Conservation (phyloP, 1,284 basidiomycete species). For the Ustilago crameri region DNA sequence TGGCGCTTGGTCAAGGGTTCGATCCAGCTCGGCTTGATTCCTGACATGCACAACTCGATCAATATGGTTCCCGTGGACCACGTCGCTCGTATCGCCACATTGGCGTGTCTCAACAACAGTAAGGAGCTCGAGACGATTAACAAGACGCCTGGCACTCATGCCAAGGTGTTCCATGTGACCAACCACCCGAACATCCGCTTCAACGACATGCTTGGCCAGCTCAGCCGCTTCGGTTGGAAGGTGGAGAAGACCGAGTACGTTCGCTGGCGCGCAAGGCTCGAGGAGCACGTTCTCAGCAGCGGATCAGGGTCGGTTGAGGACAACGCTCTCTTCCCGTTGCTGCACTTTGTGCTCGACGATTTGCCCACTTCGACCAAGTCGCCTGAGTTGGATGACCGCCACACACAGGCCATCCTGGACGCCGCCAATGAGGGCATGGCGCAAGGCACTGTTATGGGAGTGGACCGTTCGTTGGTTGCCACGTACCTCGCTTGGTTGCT, state of each 20-base stretch:
- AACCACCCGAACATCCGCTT: constrained; percentile 88
- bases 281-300: constrained; percentile 84
- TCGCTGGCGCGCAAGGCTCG: constrained; percentile 88
- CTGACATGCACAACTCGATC: constrained; percentile 97
- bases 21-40: constrained; percentile 91
- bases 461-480: constrained; percentile 82
- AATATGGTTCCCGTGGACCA: constrained; percentile 99
- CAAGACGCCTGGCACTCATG: constrained; percentile 73
- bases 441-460: constrained; percentile 74
- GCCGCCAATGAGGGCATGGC: constrained; percentile 70
- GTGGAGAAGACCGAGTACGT: constrained; percentile 87
- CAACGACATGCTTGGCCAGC: constrained; percentile 84
- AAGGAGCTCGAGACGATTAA: constrained; percentile 27
- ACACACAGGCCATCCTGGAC: constrained; percentile 78
- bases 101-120: constrained; percentile 56
- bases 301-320: constrained; percentile 74
- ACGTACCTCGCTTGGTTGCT: constrained; percentile 95
- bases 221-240: constrained; percentile 83
- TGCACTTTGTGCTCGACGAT: constrained; percentile 97
- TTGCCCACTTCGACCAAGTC: constrained; percentile 95
- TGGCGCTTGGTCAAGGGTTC: constrained; percentile 99
- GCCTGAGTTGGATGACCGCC: constrained; percentile 87
- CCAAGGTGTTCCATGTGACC: constrained; percentile 86
- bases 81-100: constrained; percentile 83
- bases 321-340: constrained; percentile 94